Evolutionary conservation across 257 asterid genomes (phyloP), one percentile per base, ranked within the genome.

Genomic region (Rubia yunnanensis): DNA sequence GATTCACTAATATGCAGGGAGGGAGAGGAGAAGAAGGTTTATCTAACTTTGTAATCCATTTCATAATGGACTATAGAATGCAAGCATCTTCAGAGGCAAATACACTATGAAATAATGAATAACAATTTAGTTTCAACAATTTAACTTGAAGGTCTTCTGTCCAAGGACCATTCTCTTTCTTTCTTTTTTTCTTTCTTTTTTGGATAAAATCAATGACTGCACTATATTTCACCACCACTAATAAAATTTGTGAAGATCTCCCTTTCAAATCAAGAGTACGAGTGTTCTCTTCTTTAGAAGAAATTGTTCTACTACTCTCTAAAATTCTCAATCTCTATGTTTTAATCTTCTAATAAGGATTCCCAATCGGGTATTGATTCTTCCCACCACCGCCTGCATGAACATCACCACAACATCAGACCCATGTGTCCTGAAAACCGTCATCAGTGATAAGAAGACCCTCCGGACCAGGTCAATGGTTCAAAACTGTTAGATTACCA

Each of bases 391-490:
- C 74, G 60, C 38, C 69, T 15, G 0, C 30, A 88, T 85, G 95
- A 91, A 75, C 78, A 58, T n/a, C n/a, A n/a, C n/a, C 22, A 59
- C 48, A 8, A 59, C 62, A 61, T 63, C 74, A 0, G 76, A 66
- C 15, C 7, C 78, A 35, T 10, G 80, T 60, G 44, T 69, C 26
- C 41, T 89, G 53, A 96, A 88, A 60, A 18, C 77, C 73, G 58
- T 90, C 65, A 80, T 94, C 85, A 85, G 82, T 75, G 84, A 82
- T 70, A 94, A 94, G 56, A 91, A 85, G 73, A 64, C 64, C 55
- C 81, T 94, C 31, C 92, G 95, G 0, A 56, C 86, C 63, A 84
- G 78, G n/a, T n/a, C n/a, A n/a, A n/a, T n/a, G n/a, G n/a, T n/a
- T n/a, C n/a, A n/a, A n/a, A n/a, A n/a, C n/a, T n/a, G n/a, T n/a